Conservation (phyloP, 129 eudicot species). For the Tagetes erecta region DNA sequence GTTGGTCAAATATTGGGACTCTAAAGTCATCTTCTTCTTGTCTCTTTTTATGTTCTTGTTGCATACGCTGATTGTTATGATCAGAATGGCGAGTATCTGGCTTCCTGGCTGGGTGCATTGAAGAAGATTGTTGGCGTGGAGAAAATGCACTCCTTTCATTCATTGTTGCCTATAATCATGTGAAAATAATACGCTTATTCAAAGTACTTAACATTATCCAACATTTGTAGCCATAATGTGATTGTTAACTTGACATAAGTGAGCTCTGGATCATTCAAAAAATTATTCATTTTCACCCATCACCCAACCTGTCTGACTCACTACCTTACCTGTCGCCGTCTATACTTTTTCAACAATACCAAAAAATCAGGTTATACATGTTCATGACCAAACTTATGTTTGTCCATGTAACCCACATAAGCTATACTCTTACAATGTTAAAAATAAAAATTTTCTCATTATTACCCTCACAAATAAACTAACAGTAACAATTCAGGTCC, state of each 20-base stretch:
- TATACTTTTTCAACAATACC: background rate
- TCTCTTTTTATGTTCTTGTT: conserved; percentile 46
- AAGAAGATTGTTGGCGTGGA: conserved; percentile 48
- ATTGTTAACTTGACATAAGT: background rate
- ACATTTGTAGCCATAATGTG: background rate
- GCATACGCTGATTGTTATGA: conserved; percentile 37
- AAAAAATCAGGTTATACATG: background rate
- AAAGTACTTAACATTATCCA: background rate
- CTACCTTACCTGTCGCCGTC: background rate
- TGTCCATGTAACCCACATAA: background rate
- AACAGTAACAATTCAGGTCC: background rate
- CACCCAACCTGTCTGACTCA: background rate
- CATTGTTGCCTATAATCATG: conserved; percentile 52
- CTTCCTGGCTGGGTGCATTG: conserved; percentile 45
- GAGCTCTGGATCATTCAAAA: background rate
- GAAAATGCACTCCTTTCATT: conserved; percentile 50
- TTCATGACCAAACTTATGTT: background rate
- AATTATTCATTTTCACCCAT: background rate
- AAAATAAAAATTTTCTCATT: background rate
- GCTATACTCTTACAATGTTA: background rate
- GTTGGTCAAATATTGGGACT: conserved; percentile 76
- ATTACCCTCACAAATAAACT: background rate
- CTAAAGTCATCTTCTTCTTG: conserved; percentile 73
- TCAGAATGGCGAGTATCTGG: conserved; percentile 40
- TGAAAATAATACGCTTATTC: background rate